Evolutionary conservation across 1,284 basidiomycete genomes (phyloP).

Genomic region (Ceratobasidium sp.): DNA sequence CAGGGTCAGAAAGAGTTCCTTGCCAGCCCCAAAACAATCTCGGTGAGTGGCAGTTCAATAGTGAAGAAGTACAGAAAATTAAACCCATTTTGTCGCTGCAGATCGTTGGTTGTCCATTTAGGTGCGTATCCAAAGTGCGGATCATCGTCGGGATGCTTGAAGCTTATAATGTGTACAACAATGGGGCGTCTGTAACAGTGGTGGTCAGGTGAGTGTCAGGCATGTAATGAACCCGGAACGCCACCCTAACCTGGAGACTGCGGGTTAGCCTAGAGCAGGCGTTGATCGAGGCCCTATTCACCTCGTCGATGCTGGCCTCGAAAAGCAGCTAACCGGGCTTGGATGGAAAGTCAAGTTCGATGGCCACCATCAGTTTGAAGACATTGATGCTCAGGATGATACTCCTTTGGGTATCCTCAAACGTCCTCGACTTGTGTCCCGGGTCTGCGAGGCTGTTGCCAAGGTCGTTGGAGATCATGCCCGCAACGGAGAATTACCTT

Average conservation of each 20-base stretch:
- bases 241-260: neutral
- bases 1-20: slow-evolving; percentile 56
- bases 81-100: slow-evolving; percentile 45
- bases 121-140: slow-evolving; percentile 52
- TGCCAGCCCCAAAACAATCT: slow-evolving; percentile 68
- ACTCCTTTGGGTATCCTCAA: slow-evolving; percentile 87
- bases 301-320: slow-evolving; percentile 83
- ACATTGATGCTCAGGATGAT: slow-evolving; percentile 70
- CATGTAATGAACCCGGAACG: neutral
- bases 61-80: slow-evolving; percentile 30
- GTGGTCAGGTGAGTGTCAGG: slow-evolving; percentile 47
- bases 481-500: slow-evolving; percentile 78
- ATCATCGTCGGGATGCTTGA: slow-evolving; percentile 11
- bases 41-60: slow-evolving; percentile 56
- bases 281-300: slow-evolving; percentile 92
- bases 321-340: slow-evolving; percentile 75
- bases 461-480: slow-evolving; percentile 76
- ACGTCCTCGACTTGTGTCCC: slow-evolving; percentile 84
- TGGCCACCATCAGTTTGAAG: slow-evolving; percentile 87
- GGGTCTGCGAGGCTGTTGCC: slow-evolving; percentile 84
- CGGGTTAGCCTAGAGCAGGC: slow-evolving; percentile 69
- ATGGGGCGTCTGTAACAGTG: slow-evolving; percentile 43
- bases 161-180: slow-evolving; percentile 32
- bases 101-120: slow-evolving; percentile 79
- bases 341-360: slow-evolving; percentile 92